Base-by-base conservation (phyloP, 495 filamentous ascomycete species). In the Alectoria sarmentosa region DNA sequence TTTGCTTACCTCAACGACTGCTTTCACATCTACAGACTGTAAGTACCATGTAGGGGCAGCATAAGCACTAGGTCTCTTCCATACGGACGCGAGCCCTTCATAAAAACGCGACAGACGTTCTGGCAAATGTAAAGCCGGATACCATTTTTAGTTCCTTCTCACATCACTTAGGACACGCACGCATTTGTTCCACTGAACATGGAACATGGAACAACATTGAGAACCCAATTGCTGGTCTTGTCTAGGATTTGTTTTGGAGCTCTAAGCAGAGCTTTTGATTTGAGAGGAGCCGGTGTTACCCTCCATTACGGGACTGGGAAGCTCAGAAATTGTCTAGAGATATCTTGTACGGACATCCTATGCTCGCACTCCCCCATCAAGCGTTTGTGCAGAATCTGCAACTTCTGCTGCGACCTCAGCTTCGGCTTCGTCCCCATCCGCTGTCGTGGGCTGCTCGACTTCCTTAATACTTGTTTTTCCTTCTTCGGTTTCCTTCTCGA, bases 331-430 rank as follows among this genome's bases (percentile, higher is more conserved):
- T 30, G 26, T n/a, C 26, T 21, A 6, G 26, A 7, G 28, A 32
- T 54, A 5, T 26, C 26, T 17, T 54, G 32, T 7, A 9, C 1
- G 17, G 49, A 54, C 28, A 32, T 54, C 19, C 62, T 64, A 63
- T 46, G 54, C 55, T 23, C 64, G 14, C 9, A 54, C 44, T 26
- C 37, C 59, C 58, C 37, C 62, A 64, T 72, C 69, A 11, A 72
- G 42, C 63, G 67, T 67, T 48, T 69, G 38, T 13, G 70, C 69
- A 39, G 70, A 64, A 52, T 71, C 70, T 17, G 70, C 70, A 19
- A 72, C 70, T 54, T 73, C 65, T 14, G 69, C 71, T 48, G 71
- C 71, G 55, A 69, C 63, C 41, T 73, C 61, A 60, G 71, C 71
- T 34, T 34, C 54, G 26, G 32, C 52, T 34, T 58, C 30, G 23